A percentile compares a stretch with the other conserved stretches of the same genome.
Evolutionary conservation across 306 rosid species (phyloP).

Genomic region (Herpetospermum pedunculosum): DNA sequence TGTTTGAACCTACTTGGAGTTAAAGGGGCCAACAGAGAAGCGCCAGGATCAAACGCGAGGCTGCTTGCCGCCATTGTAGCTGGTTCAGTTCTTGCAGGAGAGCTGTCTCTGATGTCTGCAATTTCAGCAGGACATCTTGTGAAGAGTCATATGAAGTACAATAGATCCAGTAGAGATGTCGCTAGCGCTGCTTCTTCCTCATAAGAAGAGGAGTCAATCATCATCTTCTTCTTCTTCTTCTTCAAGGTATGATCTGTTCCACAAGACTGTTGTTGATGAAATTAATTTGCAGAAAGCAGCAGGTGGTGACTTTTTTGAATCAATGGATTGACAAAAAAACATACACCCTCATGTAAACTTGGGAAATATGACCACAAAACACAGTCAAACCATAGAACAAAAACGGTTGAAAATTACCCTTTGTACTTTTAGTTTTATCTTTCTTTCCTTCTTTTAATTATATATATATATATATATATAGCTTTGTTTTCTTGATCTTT

Average conservation of each 20-base stretch:
- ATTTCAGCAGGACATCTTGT: slow-evolving; percentile 16
- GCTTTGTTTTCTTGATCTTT: neutral
- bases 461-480: neutral
- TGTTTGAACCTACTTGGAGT: slow-evolving; percentile 16
- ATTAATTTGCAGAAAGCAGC: neutral
- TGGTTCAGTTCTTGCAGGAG: slow-evolving; percentile 15
- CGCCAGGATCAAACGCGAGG: slow-evolving; percentile 14
- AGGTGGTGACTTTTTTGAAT: neutral
- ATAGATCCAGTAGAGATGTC: slow-evolving; percentile 15
- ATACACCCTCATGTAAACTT: neutral
- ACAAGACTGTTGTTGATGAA: neutral
- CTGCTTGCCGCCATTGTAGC: slow-evolving; percentile 14
- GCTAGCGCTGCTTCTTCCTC: slow-evolving; percentile 1
- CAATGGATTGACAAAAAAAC: neutral
- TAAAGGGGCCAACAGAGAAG: slow-evolving; percentile 15
- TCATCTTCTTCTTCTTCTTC: neutral
- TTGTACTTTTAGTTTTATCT: neutral
- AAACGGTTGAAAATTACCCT: neutral
- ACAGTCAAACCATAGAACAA: slow-evolving; percentile 4
- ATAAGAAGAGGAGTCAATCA: neutral
- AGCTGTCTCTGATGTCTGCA: slow-evolving; percentile 17
- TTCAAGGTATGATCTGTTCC: neutral
- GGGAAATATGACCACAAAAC: slow-evolving; percentile 7
- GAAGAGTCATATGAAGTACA: slow-evolving; percentile 18
- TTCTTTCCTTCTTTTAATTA: neutral